Base-by-base conservation (phyloP, 768 basidiomycete species). In the Lactarius sp. region DNA sequence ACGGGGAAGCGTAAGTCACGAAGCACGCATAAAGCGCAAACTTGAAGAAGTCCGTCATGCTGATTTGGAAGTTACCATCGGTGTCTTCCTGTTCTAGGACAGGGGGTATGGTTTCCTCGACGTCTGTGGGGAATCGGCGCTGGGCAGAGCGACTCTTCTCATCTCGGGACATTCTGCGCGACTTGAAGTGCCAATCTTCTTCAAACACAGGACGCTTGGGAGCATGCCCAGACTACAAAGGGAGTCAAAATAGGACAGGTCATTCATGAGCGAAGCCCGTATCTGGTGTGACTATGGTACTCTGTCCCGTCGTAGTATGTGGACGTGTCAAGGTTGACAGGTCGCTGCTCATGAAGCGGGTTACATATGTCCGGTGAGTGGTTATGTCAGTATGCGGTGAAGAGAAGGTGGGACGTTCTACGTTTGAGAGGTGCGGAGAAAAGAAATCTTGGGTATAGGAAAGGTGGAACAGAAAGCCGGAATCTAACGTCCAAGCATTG, bases 41-140 rank as follows among this genome's bases (percentile, higher is more conserved):
- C 22, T 22, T 22, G 22, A 22, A 22, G 22, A 22, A 22, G 22
- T 99, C 96, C 27, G 90, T 94, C 71, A 98, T 84, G 68, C 90
- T 94, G 72, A 98, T 98, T 75, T 96, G 94, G 73, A 96, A 94
- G 74, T 98, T 93, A 37, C 90, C 90, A 66, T 98, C 94, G 14
- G 96, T 98, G 73, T 99, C 96, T 73, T 99, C 96, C 73, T 98
- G 96, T 75, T 97, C 94, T 34, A 99, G 85, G 12, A 98, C 87
- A 61, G 97, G 85, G 41, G 95, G 87, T 71, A 99, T 94, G 37
- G 97, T 99, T 75, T 98, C 96, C 71, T 98, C 96, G 16, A 98
- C 96, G 71, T 98, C 96, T 62, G 98, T 93, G 55, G 98, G 81
- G 78, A 96, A 98, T 46, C 94, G 87, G 49, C 95, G 80, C 3